Percentiles rank a stretch among this genome's conserved stretches.
Conservation (phyloP, 257 asterid species). For the Coffea canephora region DNA sequence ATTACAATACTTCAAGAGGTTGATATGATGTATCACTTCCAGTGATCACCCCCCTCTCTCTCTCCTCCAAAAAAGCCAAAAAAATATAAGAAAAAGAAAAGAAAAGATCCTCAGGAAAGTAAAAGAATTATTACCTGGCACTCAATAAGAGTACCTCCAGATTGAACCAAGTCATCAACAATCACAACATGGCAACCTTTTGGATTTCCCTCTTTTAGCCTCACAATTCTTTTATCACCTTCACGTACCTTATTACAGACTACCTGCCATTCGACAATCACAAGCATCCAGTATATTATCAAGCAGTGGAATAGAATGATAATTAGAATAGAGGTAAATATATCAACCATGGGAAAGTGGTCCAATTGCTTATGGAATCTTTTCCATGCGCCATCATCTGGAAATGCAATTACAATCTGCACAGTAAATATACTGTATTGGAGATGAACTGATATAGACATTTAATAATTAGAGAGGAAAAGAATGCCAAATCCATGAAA, state of each 20-base stretch:
- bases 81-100: not conserved
- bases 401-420: slow-evolving; percentile 93
- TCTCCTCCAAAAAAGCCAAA: not conserved
- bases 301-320: slow-evolving; percentile 5
- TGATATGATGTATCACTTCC: not conserved
- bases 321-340: not conserved
- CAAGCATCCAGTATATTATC: slow-evolving; percentile 10
- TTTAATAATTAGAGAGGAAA: not conserved
- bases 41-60: not conserved
- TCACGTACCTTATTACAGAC: slow-evolving; percentile 96
- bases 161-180: slow-evolving; percentile 94
- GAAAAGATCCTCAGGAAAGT: not conserved
- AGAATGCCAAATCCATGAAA: not conserved
- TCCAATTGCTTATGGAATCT: slow-evolving; percentile 83
- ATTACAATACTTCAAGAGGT: not conserved
- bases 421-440: slow-evolving; percentile 7
- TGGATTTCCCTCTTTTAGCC: slow-evolving; percentile 93
- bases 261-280: slow-evolving; percentile 41
- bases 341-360: slow-evolving; percentile 70
- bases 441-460: not conserved
- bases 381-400: slow-evolving; percentile 99
- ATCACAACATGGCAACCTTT: slow-evolving; percentile 89
- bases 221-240: slow-evolving; percentile 89
- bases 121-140: slow-evolving; percentile 65
- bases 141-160: slow-evolving; percentile 93